Evolutionary conservation across 768 basidiomycete species (phyloP), one percentile per base, ranked within the genome.

Genomic region (Amanita molliuscula): DNA sequence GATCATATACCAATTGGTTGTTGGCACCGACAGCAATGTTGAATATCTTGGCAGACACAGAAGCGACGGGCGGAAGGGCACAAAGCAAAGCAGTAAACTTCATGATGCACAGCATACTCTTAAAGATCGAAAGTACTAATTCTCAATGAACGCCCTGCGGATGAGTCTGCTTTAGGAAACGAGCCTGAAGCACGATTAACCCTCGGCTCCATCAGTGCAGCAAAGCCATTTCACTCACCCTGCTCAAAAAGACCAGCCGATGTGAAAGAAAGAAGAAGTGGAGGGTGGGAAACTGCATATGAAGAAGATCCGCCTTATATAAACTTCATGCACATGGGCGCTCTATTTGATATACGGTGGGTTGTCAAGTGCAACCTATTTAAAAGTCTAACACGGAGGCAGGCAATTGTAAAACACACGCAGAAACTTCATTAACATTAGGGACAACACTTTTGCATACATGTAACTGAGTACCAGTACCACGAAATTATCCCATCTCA

Each of bases 21-120:
- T 49, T 49, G 10, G 41, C 48, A 16, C 38, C 48, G 13, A 42
- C 48, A 29, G 26, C 36, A 42, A 41, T 29, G 26, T 49, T 49
- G 37, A 49, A 49, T 29, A 21, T 4, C 23, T 40, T 49, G 10
- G 48, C 48, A 18, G 48, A 49, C 2, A 41, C 48, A 9, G 48
- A 41, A 41, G 29, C 10, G 31, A 33, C 25, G 0, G 38, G 31
- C 36, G 41, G 23, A 15, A 48, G 37, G 18, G 9, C 47, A 23
- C 21, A 48, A 15, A 48, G 25, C 36, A 48, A 15, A 20, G 31
- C 18, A 49, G 26, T 7, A 31, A 42, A 20, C 11, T 49, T 29
- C 28, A 49, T 41, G 37, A 41, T 41, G 38, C 38, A 33, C 48
- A 20, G 29, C 38, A 41, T 49, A 25, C 10, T 49, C 15, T 34